Base-by-base conservation (phyloP, 2,329 filamentous ascomycete genomes). In the Acrodontium crateriforme region DNA sequence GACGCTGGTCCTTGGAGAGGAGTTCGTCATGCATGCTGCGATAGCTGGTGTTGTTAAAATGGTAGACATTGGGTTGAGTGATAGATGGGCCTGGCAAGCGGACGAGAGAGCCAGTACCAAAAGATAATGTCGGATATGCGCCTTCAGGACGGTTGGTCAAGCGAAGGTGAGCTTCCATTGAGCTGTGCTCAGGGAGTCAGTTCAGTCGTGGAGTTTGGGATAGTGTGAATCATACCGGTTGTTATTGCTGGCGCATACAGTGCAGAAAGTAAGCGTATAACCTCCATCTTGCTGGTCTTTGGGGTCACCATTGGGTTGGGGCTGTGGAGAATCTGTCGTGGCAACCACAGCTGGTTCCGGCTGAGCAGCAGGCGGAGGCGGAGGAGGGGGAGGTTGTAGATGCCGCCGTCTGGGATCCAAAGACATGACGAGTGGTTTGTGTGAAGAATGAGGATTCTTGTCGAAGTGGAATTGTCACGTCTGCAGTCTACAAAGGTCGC, bases 81-180 rank as follows among this genome's bases (percentile, higher is more conserved):
- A 94, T 89, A 18, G 77, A 79, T 2, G 89, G 87, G 0, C 89
- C 89, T 0, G 89, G 89, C 0, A 98, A 67, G 15, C 89, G 82
- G 42, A 98, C 89, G 11, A 93, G 74, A 11, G 84, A 93, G 30
- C 89, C 89, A 0, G 89, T 98, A 37, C 89, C 89, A 53, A 95
- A 98, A 11, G 87, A 95, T 44, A 95, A 91, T 42, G 93, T 87
- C n/a, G 89, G 89, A 49, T 89, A 95, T 26, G 76, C 62, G n/a
- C n/a, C n/a, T 9, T 30, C 43, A 2, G 46, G 42, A 5, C 83
- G 81, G 35, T 79, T 71, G 4, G 89, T 82, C 18, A 98, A 75
- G 38, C 82, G 81, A 16, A 94, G 72, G 56, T 98, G 89, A n/a
- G 87, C 87, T 67, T 95, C 89, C 89, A 98, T 95, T n/a, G 82